Conservation (phyloP, 352 stramenopile species). For the Peronospora destructor region DNA sequence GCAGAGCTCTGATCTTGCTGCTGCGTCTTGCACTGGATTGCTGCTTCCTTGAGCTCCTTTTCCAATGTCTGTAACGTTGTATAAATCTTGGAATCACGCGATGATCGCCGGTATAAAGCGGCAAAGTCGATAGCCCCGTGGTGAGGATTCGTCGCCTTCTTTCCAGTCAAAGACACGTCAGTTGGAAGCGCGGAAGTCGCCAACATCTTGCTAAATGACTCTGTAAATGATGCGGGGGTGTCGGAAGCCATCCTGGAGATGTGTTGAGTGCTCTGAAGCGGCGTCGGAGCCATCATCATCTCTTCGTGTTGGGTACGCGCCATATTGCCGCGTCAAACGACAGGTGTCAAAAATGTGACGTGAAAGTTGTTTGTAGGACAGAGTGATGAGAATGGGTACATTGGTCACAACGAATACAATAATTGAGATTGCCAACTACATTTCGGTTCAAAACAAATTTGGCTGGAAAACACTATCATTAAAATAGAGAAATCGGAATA, state of each 20-base stretch:
- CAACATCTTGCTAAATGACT: slow-evolving; percentile 1
- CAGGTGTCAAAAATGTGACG: background rate
- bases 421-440: no score
- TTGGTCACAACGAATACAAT: no score
- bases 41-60: slow-evolving; percentile 51
- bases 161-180: slow-evolving; percentile 12
- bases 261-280: slow-evolving; percentile 4
- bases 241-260: slow-evolving; percentile 4
- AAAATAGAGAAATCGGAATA: no score
- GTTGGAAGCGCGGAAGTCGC: slow-evolving; percentile 18
- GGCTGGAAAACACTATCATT: no score
- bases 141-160: slow-evolving; percentile 4
- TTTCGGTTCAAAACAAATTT: no score
- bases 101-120: slow-evolving; percentile 56
- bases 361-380: background rate
- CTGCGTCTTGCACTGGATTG: slow-evolving; percentile 30
- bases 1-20: slow-evolving; percentile 11
- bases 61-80: slow-evolving; percentile 45
- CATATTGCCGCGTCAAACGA: slow-evolving; percentile 21
- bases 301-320: slow-evolving; percentile 23
- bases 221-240: background rate
- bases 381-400: background rate
- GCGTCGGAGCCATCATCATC: slow-evolving; percentile 12
- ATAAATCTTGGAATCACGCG: slow-evolving; percentile 44
- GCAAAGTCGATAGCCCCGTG: slow-evolving; percentile 33